These are phyloP conservation scores for Fusarium equiseti DNA, from an alignment of 2,329 filamentous ascomycete species.

Conservation along the genomic window DNA sequence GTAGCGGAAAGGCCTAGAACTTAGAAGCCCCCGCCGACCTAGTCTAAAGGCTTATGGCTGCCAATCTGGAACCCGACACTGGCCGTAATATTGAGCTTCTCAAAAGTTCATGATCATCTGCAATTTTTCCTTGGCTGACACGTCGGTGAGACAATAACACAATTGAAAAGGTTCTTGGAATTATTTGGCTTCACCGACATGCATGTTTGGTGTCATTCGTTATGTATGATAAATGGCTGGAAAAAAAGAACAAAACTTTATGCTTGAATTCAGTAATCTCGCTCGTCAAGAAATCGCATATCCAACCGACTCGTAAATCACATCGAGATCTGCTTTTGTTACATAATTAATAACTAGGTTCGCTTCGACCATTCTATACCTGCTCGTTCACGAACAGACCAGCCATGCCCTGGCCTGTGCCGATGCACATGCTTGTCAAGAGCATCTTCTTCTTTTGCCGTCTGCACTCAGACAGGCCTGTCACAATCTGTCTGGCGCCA, in stretches of 20 bases:
- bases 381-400: slow-evolving; percentile 73
- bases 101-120: slow-evolving; percentile 29
- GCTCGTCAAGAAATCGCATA: slow-evolving; percentile 29
- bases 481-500: slow-evolving; percentile 85
- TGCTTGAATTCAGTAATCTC: slow-evolving; percentile 25
- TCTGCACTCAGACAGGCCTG: slow-evolving; percentile 86
- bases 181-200: neutral
- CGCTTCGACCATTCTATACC: slow-evolving; percentile 29
- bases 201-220: neutral
- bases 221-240: neutral
- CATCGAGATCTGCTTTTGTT: slow-evolving; percentile 30
- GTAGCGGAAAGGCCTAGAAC: neutral
- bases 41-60: neutral
- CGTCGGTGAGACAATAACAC: slow-evolving; percentile 12
- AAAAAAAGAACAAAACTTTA: slow-evolving; percentile 10
- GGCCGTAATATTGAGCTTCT: slow-evolving; percentile 14
- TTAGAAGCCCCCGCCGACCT: neutral
- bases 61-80: slow-evolving; percentile 35
- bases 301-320: slow-evolving; percentile 21
- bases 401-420: slow-evolving; percentile 77
- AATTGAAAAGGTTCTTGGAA: neutral
- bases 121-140: slow-evolving; percentile 19
- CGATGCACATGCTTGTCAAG: slow-evolving; percentile 90
- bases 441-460: slow-evolving; percentile 90
- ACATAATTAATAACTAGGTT: slow-evolving; percentile 31